phyloP scores from a whole-genome alignment of 176 grass and related monocot genomes.

The Phragmites australis region DNA sequence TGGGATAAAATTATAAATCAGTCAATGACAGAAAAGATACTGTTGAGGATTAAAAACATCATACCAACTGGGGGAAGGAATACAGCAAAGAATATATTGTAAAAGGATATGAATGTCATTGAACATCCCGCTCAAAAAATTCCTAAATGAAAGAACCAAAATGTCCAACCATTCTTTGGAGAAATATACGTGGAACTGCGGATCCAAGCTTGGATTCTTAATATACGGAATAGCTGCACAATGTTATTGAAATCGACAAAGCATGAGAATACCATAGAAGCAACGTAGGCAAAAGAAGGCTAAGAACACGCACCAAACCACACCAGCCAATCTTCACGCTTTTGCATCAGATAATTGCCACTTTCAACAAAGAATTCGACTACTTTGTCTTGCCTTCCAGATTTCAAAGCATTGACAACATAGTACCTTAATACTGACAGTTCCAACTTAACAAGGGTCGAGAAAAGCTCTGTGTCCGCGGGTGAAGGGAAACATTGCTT shows the following conservation, averaged over 20 bases:
- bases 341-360: constrained; percentile 71
- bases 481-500: constrained; percentile 87
- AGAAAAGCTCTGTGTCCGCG: constrained; percentile 58
- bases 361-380: constrained; percentile 65
- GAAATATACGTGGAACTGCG: constrained; percentile 92
- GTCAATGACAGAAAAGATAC: background rate
- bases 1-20: constrained; percentile 3
- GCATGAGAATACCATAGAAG: constrained; percentile 24
- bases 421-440: constrained; percentile 74
- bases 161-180: constrained; percentile 93
- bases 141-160: constrained; percentile 78
- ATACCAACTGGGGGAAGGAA: background rate
- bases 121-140: constrained; percentile 91
- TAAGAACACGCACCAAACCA: constrained; percentile 79
- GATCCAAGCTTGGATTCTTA: constrained; percentile 80
- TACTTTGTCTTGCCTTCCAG: constrained; percentile 77
- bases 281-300: constrained; percentile 22
- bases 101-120: constrained; percentile 97
- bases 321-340: constrained; percentile 76
- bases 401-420: constrained; percentile 80
- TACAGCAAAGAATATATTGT: background rate
- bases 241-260: constrained; percentile 40
- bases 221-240: constrained; percentile 94
- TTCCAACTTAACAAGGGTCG: constrained; percentile 74
- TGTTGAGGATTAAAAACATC: constrained; percentile 11